Conservation (phyloP, 2,329 filamentous ascomycete species). For the Cytospora piceae region DNA sequence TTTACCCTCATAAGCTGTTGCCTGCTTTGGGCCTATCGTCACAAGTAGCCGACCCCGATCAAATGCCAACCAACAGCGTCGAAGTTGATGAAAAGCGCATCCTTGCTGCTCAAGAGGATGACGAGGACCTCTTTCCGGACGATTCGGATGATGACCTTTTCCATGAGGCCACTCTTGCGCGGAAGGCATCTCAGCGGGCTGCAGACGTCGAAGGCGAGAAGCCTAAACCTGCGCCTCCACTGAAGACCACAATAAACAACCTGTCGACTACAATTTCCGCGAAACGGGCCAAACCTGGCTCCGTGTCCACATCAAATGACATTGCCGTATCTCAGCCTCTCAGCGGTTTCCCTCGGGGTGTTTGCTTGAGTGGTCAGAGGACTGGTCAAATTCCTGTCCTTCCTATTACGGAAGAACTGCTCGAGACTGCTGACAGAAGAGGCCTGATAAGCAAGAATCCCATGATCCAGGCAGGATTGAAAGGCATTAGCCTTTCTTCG, state of each 20-base stretch:
- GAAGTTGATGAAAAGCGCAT: slow-evolving; percentile 69
- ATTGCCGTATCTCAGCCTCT: slow-evolving; percentile 15
- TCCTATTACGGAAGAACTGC: slow-evolving; percentile 43
- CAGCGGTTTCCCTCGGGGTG: slow-evolving; percentile 40
- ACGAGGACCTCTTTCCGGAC: slow-evolving; percentile 53
- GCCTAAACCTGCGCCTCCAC: not conserved
- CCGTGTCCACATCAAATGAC: not conserved
- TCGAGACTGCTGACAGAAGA: slow-evolving; percentile 47
- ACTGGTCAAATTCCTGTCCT: slow-evolving; percentile 43
- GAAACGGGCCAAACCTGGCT: not conserved
- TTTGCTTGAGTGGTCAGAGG: slow-evolving; percentile 49
- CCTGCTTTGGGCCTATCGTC: slow-evolving; percentile 49
- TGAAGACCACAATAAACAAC: slow-evolving; percentile 23
- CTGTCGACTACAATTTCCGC: not conserved
- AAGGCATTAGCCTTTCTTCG: not conserved
- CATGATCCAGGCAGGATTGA: slow-evolving; percentile 31
- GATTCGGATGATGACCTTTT: slow-evolving; percentile 59
- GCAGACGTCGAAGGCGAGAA: slow-evolving; percentile 23
- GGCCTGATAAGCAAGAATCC: slow-evolving; percentile 43
- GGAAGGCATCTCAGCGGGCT: slow-evolving; percentile 28
- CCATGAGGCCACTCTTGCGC: slow-evolving; percentile 36
- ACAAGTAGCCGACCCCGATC: slow-evolving; percentile 36
- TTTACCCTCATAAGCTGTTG: slow-evolving; percentile 72
- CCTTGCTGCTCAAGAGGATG: slow-evolving; percentile 45
- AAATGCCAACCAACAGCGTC: slow-evolving; percentile 49